Evolutionary conservation across 148 eudicot species (phyloP), one percentile per base, ranked within the genome.

Genomic region (Rhododendron simsii): DNA sequence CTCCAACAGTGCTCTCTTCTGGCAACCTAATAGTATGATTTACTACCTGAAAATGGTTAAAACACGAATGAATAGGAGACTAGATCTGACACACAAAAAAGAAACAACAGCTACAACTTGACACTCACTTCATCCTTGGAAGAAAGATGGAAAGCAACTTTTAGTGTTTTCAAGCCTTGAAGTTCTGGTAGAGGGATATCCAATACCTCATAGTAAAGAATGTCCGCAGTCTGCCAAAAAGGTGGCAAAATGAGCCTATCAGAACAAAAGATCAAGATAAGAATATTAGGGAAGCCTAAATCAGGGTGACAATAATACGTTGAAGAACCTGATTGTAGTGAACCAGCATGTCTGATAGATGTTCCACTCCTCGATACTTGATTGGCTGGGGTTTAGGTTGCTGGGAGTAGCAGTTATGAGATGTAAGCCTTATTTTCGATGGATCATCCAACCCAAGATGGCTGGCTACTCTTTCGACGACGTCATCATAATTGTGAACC

Each of bases 161-260:
- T 94, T 71, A 96, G 87, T 51, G 91, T 92, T 87, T 94, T 96
- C 37, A 95, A 87, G 35, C 95, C 92, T 90, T 94, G 98, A 81
- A 96, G 86, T 87, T 95, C 98, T 77, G 99, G 99, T 84, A 95
- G 89, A 81, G 99, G 99, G 84, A 96, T 94, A 89, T 96, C 98
- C 84, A 96, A 89, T 80, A 95, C 95, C 91, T 96, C 99, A 87
- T 96, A 96, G 84, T 96, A 95, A 91, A 96, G 89, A 86, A 96
- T 94, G 89, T 96, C 99, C 39, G 99, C 91, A 41, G 90, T 90
- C 99, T 96, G 95, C 50, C 81, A 85, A 82, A n/a, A 55, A n/a
- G 81, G 81, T 59, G 86, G 82, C 79, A 86, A 45, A 86, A 47
- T 44, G 67, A 26, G 85, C 1, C 30, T 39, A n/a, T 50, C 65